Evolutionary conservation across 2,329 filamentous ascomycete species (phyloP).

Genomic region (Aaosphaeria pasadenensis): DNA sequence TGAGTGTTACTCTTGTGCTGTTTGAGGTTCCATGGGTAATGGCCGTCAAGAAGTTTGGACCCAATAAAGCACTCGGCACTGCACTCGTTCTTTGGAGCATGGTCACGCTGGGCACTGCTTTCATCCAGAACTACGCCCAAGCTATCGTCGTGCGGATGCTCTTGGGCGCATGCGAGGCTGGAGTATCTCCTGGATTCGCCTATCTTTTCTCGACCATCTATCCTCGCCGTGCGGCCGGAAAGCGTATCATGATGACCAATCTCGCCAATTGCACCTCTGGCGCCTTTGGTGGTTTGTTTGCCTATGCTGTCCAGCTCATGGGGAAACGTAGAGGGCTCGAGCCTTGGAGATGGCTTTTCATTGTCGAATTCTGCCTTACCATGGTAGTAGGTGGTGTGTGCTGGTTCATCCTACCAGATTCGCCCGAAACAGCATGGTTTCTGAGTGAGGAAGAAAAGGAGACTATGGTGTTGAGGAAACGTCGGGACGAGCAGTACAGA

Average conservation of each 20-base stretch:
- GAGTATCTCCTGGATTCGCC: slow-evolving; percentile 21
- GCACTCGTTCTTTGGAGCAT: slow-evolving; percentile 20
- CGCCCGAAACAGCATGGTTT: slow-evolving; percentile 52
- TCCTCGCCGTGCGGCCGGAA: slow-evolving; percentile 15
- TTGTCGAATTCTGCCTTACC: slow-evolving; percentile 57
- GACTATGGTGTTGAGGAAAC: slow-evolving; percentile 26
- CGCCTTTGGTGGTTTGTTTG: slow-evolving; percentile 23
- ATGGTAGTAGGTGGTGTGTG: slow-evolving; percentile 53
- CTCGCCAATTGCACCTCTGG: slow-evolving; percentile 17
- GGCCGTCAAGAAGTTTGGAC: slow-evolving; percentile 19
- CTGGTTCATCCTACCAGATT: slow-evolving; percentile 55
- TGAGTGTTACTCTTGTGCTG: slow-evolving; percentile 23
- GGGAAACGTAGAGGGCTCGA: slow-evolving; percentile 10
- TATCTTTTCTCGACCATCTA: slow-evolving; percentile 29
- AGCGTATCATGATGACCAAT: slow-evolving; percentile 26
- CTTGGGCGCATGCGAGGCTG: slow-evolving; percentile 23
- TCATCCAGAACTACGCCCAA: slow-evolving; percentile 27
- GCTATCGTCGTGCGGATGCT: slow-evolving; percentile 25
- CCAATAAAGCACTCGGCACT: slow-evolving; percentile 14
- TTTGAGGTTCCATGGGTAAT: slow-evolving; percentile 21
- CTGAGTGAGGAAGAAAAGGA: slow-evolving; percentile 57
- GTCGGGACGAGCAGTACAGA: slow-evolving; percentile 24
- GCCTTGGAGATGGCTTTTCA: slow-evolving; percentile 27
- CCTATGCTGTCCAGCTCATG: slow-evolving; percentile 25
- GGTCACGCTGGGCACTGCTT: slow-evolving; percentile 26